A percentile compares a stretch with the other conserved stretches of the same genome.
These are phyloP conservation scores for Ramaria sp. DNA, from an alignment of 768 basidiomycete genomes.

Conservation along the genomic window DNA sequence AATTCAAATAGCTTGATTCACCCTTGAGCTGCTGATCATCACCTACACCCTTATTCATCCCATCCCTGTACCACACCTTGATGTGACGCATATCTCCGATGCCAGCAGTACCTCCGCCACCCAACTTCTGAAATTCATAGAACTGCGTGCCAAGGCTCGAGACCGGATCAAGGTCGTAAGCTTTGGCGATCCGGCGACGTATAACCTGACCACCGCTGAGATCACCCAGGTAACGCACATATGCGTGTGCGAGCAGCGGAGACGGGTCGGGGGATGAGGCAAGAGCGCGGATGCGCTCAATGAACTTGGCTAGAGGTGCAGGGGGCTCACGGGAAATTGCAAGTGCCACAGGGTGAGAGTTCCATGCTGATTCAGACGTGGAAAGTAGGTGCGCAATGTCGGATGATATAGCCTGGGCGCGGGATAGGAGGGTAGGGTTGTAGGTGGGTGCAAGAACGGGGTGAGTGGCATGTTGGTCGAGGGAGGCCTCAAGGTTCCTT, in stretches of 20 bases:
- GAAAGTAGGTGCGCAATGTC: slow-evolving; percentile 59
- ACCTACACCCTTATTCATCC: slow-evolving; percentile 40
- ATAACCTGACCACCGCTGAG: slow-evolving; percentile 71
- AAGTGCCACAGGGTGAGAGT: slow-evolving; percentile 41
- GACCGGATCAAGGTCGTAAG: slow-evolving; percentile 49
- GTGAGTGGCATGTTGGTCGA: slow-evolving; percentile 50
- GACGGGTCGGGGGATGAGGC: slow-evolving; percentile 33
- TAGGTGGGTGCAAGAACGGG: slow-evolving; percentile 56
- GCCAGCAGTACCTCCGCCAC: slow-evolving; percentile 31
- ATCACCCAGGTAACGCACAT: slow-evolving; percentile 77
- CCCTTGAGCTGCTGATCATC: slow-evolving; percentile 31
- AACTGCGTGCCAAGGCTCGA: slow-evolving; percentile 47
- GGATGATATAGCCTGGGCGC: slow-evolving; percentile 45
- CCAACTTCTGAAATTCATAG: slow-evolving; percentile 55
- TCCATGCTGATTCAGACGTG: slow-evolving; percentile 42
- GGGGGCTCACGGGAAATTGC: slow-evolving; percentile 37
- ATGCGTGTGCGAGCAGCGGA: slow-evolving; percentile 62
- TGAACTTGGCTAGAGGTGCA: slow-evolving; percentile 38
- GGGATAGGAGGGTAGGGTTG: slow-evolving; percentile 56
- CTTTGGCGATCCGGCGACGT: slow-evolving; percentile 47
- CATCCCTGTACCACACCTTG: slow-evolving; percentile 59
- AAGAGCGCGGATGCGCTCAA: slow-evolving; percentile 40
- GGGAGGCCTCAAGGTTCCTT: slow-evolving; percentile 45
- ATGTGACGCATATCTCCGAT: slow-evolving; percentile 59
- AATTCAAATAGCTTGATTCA: slow-evolving; percentile 12